Evolutionary conservation across 371 early-diverging fungal genomes (phyloP).

Genomic region (Rhizopus arrhizus): DNA sequence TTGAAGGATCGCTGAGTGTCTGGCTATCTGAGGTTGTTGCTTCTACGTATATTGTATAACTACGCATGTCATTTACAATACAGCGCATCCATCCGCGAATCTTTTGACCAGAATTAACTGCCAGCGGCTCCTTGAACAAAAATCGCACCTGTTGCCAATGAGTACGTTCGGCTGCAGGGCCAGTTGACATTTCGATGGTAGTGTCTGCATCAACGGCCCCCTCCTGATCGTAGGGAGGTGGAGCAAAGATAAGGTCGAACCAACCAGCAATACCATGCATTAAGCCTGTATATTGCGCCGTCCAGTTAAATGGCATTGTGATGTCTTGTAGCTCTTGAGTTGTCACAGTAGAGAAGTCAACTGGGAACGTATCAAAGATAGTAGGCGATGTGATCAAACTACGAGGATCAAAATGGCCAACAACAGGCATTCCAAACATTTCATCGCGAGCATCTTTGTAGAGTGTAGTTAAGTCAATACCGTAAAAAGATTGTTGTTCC

Average conservation of each 20-base stretch:
- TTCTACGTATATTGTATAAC: conserved; percentile 81
- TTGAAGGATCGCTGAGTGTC: conserved; percentile 27
- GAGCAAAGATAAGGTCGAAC: conserved; percentile 90
- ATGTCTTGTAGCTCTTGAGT: conserved; percentile 80
- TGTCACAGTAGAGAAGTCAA: conserved; percentile 86
- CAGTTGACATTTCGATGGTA: conserved; percentile 75
- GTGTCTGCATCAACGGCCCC: conserved; percentile 26
- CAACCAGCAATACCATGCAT: conserved; percentile 97
- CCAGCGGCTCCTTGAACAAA: conserved; percentile 91
- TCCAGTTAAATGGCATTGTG: conserved; percentile 84
- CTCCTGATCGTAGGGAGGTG: conserved; percentile 42
- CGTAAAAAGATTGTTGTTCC: conserved; percentile 87
- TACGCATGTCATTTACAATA: conserved; percentile 87
- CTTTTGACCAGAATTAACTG: conserved; percentile 87
- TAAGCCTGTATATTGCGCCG: conserved; percentile 81
- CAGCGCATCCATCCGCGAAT: conserved; percentile 86
- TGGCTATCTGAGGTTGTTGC: conserved; percentile 53
- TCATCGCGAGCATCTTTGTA: conserved; percentile 82
- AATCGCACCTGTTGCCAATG: conserved; percentile 99
- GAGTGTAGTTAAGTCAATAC: conserved; percentile 89
- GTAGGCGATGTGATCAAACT: conserved; percentile 74
- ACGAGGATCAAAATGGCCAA: conserved; percentile 91
- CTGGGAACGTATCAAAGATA: conserved; percentile 48
- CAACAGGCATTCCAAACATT: conserved; percentile 90
- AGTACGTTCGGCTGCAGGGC: conserved; percentile 84